Evolutionary conservation across 345 rosid genomes (phyloP).

Genomic region (Pelargonium nanum): DNA sequence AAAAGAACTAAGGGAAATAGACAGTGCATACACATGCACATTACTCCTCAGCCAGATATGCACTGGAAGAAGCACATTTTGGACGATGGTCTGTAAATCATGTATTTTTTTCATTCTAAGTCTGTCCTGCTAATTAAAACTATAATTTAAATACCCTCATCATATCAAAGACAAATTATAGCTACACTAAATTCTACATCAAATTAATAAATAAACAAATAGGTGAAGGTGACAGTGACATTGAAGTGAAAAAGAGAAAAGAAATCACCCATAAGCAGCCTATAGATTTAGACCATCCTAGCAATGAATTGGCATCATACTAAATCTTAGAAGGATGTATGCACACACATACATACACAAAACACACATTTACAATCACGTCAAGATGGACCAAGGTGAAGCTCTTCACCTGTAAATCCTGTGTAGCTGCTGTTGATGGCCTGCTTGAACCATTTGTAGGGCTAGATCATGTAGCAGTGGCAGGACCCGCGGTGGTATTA

Average conservation of each 20-base stretch:
- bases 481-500: constrained; percentile 74
- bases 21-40: not conserved
- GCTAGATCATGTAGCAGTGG: constrained; percentile 92
- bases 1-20: not conserved
- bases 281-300: not conserved
- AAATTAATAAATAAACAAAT: no score
- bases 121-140: no score
- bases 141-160: no score
- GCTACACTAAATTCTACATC: no score
- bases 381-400: constrained; percentile 1
- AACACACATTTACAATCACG: not conserved
- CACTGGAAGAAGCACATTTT: no score
- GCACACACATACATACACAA: not conserved
- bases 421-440: constrained; percentile 67
- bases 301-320: not conserved
- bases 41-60: not conserved
- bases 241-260: no score
- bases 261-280: not conserved
- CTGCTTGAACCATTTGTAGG: constrained; percentile 88
- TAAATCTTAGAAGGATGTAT: not conserved
- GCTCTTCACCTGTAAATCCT: constrained; percentile 52
- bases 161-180: no score
- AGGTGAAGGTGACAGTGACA: not conserved
- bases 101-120: no score
- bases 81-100: not conserved